A percentile compares a stretch with the other conserved stretches of the same genome.
Conservation (phyloP, 208 protist species). For the Leishmania lainsoni region DNA sequence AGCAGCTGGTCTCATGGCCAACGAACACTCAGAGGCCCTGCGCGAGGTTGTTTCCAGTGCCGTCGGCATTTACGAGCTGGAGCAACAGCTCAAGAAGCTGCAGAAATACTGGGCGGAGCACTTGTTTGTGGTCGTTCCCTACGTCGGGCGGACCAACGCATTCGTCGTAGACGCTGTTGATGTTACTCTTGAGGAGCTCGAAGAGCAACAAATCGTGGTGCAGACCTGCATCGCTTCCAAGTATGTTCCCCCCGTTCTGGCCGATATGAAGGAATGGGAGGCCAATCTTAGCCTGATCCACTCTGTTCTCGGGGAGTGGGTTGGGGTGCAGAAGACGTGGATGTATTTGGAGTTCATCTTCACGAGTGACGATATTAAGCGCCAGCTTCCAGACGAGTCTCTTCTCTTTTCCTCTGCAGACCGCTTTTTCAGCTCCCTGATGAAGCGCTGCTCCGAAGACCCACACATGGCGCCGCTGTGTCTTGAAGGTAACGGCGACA, state of each 20-base stretch:
- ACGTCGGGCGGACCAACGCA: constrained; percentile 73
- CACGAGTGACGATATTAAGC: constrained; percentile 96
- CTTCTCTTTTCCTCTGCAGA: constrained; percentile 89
- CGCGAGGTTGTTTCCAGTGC: constrained; percentile 86
- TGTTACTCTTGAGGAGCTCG: constrained; percentile 85
- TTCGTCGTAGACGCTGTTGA: constrained; percentile 87
- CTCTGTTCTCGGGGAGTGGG: constrained; percentile 93
- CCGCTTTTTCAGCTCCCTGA: constrained; percentile 88
- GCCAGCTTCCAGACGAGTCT: constrained; percentile 90
- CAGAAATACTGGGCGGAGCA: constrained; percentile 72
- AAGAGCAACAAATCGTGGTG: constrained; percentile 89
- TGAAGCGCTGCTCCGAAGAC: constrained; percentile 70
- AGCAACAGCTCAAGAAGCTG: constrained; percentile 86
- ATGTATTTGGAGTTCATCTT: constrained; percentile 99
- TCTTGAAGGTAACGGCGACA: constrained; percentile 55
- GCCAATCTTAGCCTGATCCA: constrained; percentile 73
- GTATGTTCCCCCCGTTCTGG: constrained; percentile 65
- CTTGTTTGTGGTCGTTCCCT: constrained; percentile 64
- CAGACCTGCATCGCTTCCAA: constrained; percentile 88
- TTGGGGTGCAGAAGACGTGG: constrained; percentile 95
- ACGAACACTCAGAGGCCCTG: constrained; percentile 56
- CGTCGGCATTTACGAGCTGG: constrained; percentile 87
- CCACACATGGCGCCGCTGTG: constrained; percentile 87
- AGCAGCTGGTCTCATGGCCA: constrained; percentile 39
- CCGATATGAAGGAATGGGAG: constrained; percentile 82